Base-by-base conservation (phyloP, 805 yeast genomes). In the Cyberlindnera mrakii region DNA sequence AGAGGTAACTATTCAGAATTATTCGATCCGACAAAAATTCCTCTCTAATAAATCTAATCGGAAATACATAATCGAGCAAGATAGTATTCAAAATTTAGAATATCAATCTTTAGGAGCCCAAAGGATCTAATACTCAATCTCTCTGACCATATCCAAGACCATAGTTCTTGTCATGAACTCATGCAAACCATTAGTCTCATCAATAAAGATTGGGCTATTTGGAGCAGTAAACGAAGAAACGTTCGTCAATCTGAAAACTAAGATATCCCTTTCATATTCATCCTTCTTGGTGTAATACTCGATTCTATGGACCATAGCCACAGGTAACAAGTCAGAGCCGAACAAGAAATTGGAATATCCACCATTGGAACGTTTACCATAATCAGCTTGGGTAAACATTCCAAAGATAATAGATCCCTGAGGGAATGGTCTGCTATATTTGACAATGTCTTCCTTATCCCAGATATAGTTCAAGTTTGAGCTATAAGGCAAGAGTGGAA, bases 131-230 rank as follows among this genome's bases (percentile, higher is more conserved):
- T 23, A 23, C 35, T 49, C 37, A 39, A 55, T 35, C 0, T 46
- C 51, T 39, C 52, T 45, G 23, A 52, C 45, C 40, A 47, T 48
- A 44, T 56, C 57, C 34, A 45, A 38, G 14, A 56, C 59, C 42
- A 56, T 46, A 31, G 56, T 49, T 47, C 59, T 53, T 3, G 58
- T 53, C 58, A 56, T 53, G 15, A 53, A 46, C 41, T 56, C 59
- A 27, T 56, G 60, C 30, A 56, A 35, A 1, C 54, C 57, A 8
- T 42, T 45, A 8, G 57, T 50, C 14, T 45, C 49, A 43, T 56
- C 59, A 15, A 15, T 27, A 15, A 45, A 47, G 5, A 36, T 38
- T 2, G 49, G 47, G 10, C 47, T 36, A 6, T 44, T 41, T 9
- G 46, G 42, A 8, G 43, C 39, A 16, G 40, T 34, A 1, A 43